phyloP scores from a whole-genome alignment of 768 basidiomycete species.

The Panaeolus papilionaceus region DNA sequence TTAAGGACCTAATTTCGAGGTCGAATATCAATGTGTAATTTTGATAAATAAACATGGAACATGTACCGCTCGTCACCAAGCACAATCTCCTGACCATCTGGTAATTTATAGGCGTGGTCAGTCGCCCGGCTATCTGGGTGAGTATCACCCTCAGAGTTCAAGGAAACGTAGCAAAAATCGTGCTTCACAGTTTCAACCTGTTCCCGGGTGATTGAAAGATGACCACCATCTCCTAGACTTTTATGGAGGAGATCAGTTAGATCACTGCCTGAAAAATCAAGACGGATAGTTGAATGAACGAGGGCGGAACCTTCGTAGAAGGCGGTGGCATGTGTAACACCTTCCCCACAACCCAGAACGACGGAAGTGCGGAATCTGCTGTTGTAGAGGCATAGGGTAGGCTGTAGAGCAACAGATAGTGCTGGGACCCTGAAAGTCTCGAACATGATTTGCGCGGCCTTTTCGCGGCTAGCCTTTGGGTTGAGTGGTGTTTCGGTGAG shows the following conservation, averaged over 20 bases:
- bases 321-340: conserved; percentile 94
- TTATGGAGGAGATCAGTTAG: conserved; percentile 80
- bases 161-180: conserved; percentile 93
- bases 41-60: conserved; percentile 26
- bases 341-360: conserved; percentile 96
- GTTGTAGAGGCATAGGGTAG: conserved; percentile 85
- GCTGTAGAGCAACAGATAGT: conserved; percentile 86
- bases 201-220: conserved; percentile 92
- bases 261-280: conserved; percentile 89
- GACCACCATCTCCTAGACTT: conserved; percentile 83
- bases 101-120: conserved; percentile 85
- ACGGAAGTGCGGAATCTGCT: conserved; percentile 94
- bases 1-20: conserved; percentile 76
- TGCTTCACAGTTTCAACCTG: conserved; percentile 97
- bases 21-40: conserved; percentile 46
- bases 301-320: conserved; percentile 94
- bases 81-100: conserved; percentile 93
- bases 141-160: conserved; percentile 92
- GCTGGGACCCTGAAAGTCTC: conserved; percentile 91
- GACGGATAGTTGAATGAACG: conserved; percentile 86
- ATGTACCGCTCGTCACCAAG: conserved; percentile 90
- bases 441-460: conserved; percentile 93
- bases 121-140: conserved; percentile 88
- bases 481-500: conserved; percentile 89
- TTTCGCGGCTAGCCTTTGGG: conserved; percentile 87